Base-by-base conservation (phyloP, 1,284 basidiomycete genomes). In the Ganoderma multipileum region DNA sequence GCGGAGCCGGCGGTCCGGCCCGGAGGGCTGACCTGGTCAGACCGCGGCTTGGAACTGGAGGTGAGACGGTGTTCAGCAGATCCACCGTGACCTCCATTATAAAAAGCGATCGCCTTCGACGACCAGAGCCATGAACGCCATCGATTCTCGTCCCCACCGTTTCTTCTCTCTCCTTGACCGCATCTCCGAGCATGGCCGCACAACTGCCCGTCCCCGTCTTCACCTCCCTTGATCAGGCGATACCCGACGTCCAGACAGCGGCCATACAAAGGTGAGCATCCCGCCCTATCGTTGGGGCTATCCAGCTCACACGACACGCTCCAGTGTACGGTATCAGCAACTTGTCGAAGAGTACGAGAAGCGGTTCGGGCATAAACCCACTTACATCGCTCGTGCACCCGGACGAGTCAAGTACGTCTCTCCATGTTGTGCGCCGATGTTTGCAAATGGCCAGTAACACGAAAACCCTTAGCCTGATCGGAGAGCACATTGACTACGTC, bases 401-500 rank as follows among this genome's bases (percentile, higher is more conserved):
- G 95, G 95, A 18, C 86, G 95, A 71, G 91, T 96, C 66, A 95
- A 95, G 91, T 91, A 64, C 28, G 76, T 65, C 75, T 23, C 66
- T 33, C 30, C 20, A 28, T 41, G 2, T 33, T 60, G 16, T 38
- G 28, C 30, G 57, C 41, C 42, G 18, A n/a, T 28, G 36, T 18
- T 7, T 39, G 18, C 5, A 12, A 20, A 2, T 16, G 28, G 39
- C 3, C 33, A 26, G 26, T 41, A 47, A 50, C 64, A 42, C 14
- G 64, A 36, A n/a, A 18, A 0, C 18, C n/a, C 63, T 28, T 38
- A 76, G 74, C 61, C 66, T 82, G 61, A 74, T 84, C 87, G 93
- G 94, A 57, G 95, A 96, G 80, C 95, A 97, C 78, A 93, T 96
- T 77, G 95, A 96, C 81, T 96, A 96, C 77, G 87, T 88, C 2